Base-by-base conservation (phyloP, 805 yeast species). In the Candida tammaniensis region DNA sequence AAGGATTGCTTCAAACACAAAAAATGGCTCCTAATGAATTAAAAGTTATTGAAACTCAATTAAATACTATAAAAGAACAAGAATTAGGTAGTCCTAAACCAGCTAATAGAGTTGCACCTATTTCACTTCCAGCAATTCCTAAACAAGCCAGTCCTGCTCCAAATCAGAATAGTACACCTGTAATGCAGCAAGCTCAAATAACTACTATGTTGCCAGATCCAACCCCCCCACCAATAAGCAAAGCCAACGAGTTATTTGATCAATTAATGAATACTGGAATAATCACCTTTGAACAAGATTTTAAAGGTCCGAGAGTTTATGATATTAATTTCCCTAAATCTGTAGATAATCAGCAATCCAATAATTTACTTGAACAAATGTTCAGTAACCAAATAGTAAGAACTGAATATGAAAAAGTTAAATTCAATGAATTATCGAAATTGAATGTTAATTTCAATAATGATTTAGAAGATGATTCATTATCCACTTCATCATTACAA, bases 231-330 rank as follows among this genome's bases (percentile, higher is more conserved):
- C 9, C 23, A 7, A 28, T 35, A 11, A 31, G 36, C 13, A 35
- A 42, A 26, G 57, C 62, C 7, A 56, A 53, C 24, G 52, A 52
- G 19, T 36, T 69, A 18, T 68, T 69, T 42, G 49, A 55, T 13
- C 49, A 54, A 14, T 54, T 69, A 24, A 40, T 68, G 6, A 48
- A 52, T 7, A 51, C 60, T 4, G 74, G 74, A 3, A 52, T 69
- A 27, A 63, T 68, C 4, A 53, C 53, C 19, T 56, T 58, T 18
- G 69, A 67, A 30, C 71, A 65, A 46, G 63, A 65, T 8, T 59
- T 43, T 14, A 43, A 43, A 9, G 40, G 42, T 1, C 48, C 48
- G 10, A 24, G 44, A 19, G 24, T 28, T 4, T 43, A 43, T 25
- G 41, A 39, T 21, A 40, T 43, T 16, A 43, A 43, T 14, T 43